Base-by-base conservation (phyloP, 2,329 filamentous ascomycete species). In the Fusarium phyllophilum region DNA sequence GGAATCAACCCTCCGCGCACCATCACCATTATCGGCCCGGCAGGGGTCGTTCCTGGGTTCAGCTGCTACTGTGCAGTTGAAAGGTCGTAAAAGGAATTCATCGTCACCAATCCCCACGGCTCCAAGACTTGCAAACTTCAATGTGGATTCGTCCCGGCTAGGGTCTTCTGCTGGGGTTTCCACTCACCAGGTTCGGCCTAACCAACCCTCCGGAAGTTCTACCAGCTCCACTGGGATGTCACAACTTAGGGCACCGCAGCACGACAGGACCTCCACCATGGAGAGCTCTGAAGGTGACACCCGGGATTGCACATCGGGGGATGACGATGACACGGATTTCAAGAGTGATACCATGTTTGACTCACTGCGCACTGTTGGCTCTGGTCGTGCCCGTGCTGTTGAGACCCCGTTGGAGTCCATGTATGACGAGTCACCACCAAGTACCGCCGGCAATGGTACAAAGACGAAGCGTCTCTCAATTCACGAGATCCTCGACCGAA, bases 341-440 rank as follows among this genome's bases (percentile, higher is more conserved):
- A 92, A 91, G 82, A 94, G 92, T 80, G 93, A 95, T 77, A 93
- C 90, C 24, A 86, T 93, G 63, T 95, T 91, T 81, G 93, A 95
- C 83, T 95, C 93, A 36, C 83, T 94, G 75, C 91, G 92, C 60
- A 95, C 93, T 22, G 86, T 89, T 68, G 91, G 89, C 44, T 94
- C 92, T 15, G 88, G 89, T 70, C 92, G 91, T 70, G 86, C 89
- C 61, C 89, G 91, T 68, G 89, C 90, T 39, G 87, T 90, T 52
- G 90, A 94, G 79, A 92, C 92, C 34, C 92, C 93, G 22, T 84
- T 95, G 56, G 93, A 95, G 78, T 93, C 90, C 31, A 93, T 95
- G 85, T 95, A 95, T 81, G 93, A 95, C 82, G 93, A 95, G 76
- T 94, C 92, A 20, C 92, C 91, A 41, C 89, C 90, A 13, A 89